phyloP scores from a whole-genome alignment of 2,329 filamentous ascomycete species.

The Penicillium capsulatum region DNA sequence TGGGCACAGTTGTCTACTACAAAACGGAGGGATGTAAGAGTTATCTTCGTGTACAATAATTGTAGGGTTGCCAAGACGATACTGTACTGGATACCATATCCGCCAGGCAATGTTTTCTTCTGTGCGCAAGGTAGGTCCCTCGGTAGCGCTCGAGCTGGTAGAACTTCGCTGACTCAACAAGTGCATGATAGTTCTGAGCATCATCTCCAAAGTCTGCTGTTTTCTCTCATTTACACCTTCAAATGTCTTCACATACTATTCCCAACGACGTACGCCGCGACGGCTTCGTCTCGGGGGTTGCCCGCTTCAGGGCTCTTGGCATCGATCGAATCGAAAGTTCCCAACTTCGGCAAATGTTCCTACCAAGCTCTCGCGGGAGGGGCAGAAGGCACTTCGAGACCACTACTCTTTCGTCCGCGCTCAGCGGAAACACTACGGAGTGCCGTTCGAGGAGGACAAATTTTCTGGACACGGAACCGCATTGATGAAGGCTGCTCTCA shows the following conservation, averaged over 20 bases:
- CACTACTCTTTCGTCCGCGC: constrained; percentile 2
- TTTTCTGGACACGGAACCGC: constrained; percentile 12
- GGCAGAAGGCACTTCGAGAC: neutral
- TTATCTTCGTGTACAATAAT: no score
- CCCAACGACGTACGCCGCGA: neutral
- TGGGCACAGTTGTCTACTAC: no score
- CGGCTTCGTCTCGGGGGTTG: neutral
- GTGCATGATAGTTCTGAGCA: neutral
- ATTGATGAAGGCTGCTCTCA: constrained; percentile 12
- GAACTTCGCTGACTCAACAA: neutral
- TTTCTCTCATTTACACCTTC: neutral
- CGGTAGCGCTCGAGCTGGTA: no score
- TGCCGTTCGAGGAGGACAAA: constrained; percentile 8
- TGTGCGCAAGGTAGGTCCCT: no score
- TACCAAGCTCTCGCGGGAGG: constrained; percentile 5
- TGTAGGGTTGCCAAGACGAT: no score
- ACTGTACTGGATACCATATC: no score
- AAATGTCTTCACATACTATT: neutral
- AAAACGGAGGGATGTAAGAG: no score
- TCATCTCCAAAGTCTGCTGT: neutral
- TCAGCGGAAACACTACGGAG: constrained; percentile 17
- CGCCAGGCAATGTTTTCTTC: no score
- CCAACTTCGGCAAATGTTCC: constrained; percentile 5
- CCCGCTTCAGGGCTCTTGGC: neutral
- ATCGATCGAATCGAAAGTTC: constrained; percentile 4